Evolutionary conservation across 768 basidiomycete genomes (phyloP), one percentile per base, ranked within the genome.

Genomic region (Pholiota conissans): DNA sequence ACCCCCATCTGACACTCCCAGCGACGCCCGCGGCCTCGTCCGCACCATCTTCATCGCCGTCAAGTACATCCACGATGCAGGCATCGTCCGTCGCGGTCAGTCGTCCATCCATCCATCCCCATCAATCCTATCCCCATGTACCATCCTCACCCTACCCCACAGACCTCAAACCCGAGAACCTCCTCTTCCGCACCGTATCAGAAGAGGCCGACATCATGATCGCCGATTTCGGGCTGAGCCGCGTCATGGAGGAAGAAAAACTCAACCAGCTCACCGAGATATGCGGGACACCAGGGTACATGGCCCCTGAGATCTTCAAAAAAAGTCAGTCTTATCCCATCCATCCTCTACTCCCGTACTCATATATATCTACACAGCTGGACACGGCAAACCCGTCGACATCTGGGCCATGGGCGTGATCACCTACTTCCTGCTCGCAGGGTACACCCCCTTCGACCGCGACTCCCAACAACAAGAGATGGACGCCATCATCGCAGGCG

Each of bases 381-480:
- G 96, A 3, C 96, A 99, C 65, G 85, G 90, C 39, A 97, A 92
- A 74, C 95, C 95, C 8, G 95, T 97, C 16, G 96, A 96, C 66
- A 75, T 96, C 55, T 95, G 94, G 95, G 95, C 96, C 0, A 95
- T 98, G 85, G 96, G 96, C 35, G 96, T 99, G 49, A 95, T 99
- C 72, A 91, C 96, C 11, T 98, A 98, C 75, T 97, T 97, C 87
- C 77, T 98, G 3, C 87, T 98, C 27, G 74, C 76, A 66, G 90
- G 92, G 2, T 95, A 98, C 77, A 99, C 97, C 5, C 97, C 97
- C 0, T 99, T 99, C 69, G 95, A 98, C 71, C 86, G 93, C 24
- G 95, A 98, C 57, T 86, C 82, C 2, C 90, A 90, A 66, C 84
- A 84, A 65, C 84, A 86, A 61, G 96, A 98, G 75, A 95, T 95